Evolutionary conservation across 1,284 basidiomycete species (phyloP).

Genomic region (Apiotrichum mycotoxinovorans): DNA sequence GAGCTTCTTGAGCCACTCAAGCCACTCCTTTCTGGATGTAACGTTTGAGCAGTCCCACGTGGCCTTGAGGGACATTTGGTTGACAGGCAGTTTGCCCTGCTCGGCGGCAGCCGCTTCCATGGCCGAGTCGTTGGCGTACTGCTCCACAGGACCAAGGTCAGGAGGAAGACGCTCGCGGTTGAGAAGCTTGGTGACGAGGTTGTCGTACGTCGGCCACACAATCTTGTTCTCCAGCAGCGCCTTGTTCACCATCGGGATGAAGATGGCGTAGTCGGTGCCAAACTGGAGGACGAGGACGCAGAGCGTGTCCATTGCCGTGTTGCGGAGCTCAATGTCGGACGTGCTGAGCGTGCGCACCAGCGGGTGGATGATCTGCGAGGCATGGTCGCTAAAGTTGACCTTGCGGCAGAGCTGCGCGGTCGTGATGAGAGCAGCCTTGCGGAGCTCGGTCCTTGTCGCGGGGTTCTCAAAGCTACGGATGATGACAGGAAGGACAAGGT

Average conservation of each 20-base stretch:
- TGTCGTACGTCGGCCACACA: slow-evolving; percentile 81
- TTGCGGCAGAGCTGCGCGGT: slow-evolving; percentile 87
- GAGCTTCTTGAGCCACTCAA: slow-evolving; percentile 90
- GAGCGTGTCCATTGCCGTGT: slow-evolving; percentile 87
- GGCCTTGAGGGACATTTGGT: slow-evolving; percentile 95
- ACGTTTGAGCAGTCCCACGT: slow-evolving; percentile 91
- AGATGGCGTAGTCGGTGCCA: slow-evolving; percentile 94
- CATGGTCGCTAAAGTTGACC: slow-evolving; percentile 99
- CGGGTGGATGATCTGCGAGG: slow-evolving; percentile 94
- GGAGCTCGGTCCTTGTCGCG: slow-evolving; percentile 69
- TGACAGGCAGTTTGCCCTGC: slow-evolving; percentile 84
- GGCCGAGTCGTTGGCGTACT: slow-evolving; percentile 39
- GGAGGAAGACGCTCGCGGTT: slow-evolving; percentile 86
- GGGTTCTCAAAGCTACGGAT: slow-evolving; percentile 84
- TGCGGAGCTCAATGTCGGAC: slow-evolving; percentile 73
- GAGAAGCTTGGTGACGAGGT: slow-evolving; percentile 79
- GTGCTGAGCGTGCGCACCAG: slow-evolving; percentile 80
- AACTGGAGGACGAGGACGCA: slow-evolving; percentile 90
- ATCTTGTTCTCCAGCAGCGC: slow-evolving; percentile 74
- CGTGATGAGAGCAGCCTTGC: slow-evolving; percentile 85
- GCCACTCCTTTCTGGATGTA: slow-evolving; percentile 83
- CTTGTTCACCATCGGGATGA: slow-evolving; percentile 95
- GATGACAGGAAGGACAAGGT: slow-evolving; percentile 93
- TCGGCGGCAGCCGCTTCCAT: slow-evolving; percentile 54
- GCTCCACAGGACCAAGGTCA: slow-evolving; percentile 53